Conservation (phyloP, 2,329 filamentous ascomycete species). For the Diplodia seriata region DNA sequence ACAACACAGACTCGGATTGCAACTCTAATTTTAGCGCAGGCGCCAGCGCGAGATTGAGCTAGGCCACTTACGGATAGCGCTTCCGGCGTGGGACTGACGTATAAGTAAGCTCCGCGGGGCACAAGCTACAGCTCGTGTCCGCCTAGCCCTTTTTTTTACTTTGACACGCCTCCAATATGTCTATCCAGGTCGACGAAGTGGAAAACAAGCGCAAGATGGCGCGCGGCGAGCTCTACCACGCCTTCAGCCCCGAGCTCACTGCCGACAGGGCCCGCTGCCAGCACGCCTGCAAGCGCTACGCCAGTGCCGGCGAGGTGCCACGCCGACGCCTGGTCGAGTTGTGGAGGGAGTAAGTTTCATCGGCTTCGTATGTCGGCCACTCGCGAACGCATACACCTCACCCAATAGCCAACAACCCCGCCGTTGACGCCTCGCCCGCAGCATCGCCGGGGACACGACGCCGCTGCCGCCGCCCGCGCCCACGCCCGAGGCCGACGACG, state of each 20-base stretch:
- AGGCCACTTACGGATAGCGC: no score
- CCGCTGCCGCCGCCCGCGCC: slow-evolving; percentile 67
- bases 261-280: slow-evolving; percentile 69
- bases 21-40: no score
- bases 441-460: slow-evolving; percentile 67
- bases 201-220: slow-evolving; percentile 61
- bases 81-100: no score
- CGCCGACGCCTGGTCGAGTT: slow-evolving; percentile 70
- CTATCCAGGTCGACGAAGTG: slow-evolving; percentile 27
- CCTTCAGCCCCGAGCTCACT: slow-evolving; percentile 73
- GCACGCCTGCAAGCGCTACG: slow-evolving; percentile 68
- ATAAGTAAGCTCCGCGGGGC: no score
- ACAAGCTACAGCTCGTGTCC: no score
- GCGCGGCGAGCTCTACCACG: slow-evolving; percentile 74
- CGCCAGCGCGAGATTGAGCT: no score
- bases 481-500: slow-evolving; percentile 69
- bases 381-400: no score
- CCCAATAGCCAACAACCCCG: background rate
- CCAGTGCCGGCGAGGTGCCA: slow-evolving; percentile 65
- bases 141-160: no score
- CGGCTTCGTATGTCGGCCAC: slow-evolving; percentile 1
- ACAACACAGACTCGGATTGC: no score
- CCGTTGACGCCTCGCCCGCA: slow-evolving; percentile 44
- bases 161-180: background rate
- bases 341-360: slow-evolving; percentile 70